Evolutionary conservation across 2,329 filamentous ascomycete genomes (phyloP).

Genomic region (Xylariaceae sp.): DNA sequence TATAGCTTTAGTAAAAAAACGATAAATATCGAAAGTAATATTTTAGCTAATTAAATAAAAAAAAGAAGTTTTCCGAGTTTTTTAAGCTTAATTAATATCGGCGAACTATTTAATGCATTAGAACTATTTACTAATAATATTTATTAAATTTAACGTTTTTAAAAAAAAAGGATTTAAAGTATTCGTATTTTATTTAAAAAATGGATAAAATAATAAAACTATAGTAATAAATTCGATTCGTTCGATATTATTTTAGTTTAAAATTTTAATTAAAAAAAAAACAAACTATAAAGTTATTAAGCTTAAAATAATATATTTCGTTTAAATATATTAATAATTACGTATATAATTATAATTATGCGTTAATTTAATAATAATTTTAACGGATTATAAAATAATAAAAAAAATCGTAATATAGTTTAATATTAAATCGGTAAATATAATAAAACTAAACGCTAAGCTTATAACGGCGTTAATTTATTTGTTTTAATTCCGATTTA

Average conservation of each 20-base stretch:
- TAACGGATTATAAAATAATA: not conserved
- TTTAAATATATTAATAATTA: conserved; percentile 3
- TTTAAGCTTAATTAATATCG: not conserved
- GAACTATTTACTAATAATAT: not conserved
- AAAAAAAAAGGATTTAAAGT: not conserved
- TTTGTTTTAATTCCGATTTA: conserved; percentile 1
- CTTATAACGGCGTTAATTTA: not conserved
- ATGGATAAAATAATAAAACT: not conserved
- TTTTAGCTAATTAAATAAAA: not conserved
- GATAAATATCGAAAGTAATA: not conserved
- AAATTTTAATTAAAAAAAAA: conserved; percentile 1
- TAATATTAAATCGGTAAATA: not conserved
- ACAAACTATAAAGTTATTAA: not conserved
- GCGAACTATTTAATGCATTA: conserved; percentile 1
- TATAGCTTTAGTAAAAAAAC: not conserved
- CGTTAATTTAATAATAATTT: not conserved
- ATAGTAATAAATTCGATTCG: conserved; percentile 1
- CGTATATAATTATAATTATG: not conserved
- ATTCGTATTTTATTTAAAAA: not conserved
- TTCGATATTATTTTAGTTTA: conserved; percentile 1
- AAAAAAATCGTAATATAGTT: not conserved
- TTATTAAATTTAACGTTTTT: not conserved
- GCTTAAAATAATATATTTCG: conserved; percentile 1
- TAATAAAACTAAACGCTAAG: not conserved
- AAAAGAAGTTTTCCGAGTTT: not conserved